A percentile compares a stretch with the other conserved stretches of the same genome.
Conservation (phyloP, 176 grass and related monocot genomes). For the Chrysopogon serrulatus region DNA sequence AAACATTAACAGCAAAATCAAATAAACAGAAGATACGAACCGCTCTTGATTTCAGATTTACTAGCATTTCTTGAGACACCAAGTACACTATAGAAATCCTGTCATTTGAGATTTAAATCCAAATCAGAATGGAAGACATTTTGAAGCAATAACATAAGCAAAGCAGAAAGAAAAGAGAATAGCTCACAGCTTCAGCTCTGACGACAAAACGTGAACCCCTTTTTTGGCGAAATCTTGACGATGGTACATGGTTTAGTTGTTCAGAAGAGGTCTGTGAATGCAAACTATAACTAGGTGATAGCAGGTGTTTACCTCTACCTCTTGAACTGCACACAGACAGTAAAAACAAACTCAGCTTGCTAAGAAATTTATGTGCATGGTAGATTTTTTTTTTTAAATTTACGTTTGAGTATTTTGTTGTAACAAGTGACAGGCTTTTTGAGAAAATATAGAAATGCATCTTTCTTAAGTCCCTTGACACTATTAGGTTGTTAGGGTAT, state of each 20-base stretch:
- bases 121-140: constrained; percentile 8
- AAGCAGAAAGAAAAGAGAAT: constrained; percentile 6
- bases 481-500: not conserved
- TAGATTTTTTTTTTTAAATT: no score
- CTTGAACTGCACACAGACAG: constrained; percentile 40
- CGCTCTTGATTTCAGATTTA: constrained; percentile 98
- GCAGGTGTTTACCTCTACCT: constrained; percentile 46
- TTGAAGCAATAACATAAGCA: not conserved
- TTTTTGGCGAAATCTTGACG: constrained; percentile 30
- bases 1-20: not conserved
- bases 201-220: constrained; percentile 76
- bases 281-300: constrained; percentile 47
- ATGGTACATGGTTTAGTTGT: constrained; percentile 42
- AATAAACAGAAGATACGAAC: constrained; percentile 45
- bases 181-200: constrained; percentile 81
- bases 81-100: constrained; percentile 95
- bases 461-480: not conserved
- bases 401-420: not conserved
- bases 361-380: not conserved
- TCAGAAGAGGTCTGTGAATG: constrained; percentile 17
- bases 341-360: not conserved
- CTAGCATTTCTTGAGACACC: constrained; percentile 96
- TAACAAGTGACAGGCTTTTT: not conserved
- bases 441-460: not conserved
- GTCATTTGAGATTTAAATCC: constrained; percentile 35